phyloP scores from a whole-genome alignment of 164 flowering plant genomes.

The Pachysandra terminalis region DNA sequence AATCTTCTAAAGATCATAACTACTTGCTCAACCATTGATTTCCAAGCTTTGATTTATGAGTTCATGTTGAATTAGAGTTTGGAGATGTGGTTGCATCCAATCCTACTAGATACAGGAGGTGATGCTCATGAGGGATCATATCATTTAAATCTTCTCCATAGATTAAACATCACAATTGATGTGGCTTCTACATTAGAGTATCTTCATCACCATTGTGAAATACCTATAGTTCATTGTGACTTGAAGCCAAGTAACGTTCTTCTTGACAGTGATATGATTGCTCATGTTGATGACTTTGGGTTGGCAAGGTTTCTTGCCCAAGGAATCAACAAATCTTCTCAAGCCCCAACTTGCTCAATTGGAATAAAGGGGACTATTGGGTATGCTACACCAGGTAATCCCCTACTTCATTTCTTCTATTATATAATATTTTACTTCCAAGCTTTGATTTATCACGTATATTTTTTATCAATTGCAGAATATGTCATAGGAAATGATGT shows the following conservation, averaged over 20 bases:
- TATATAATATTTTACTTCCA: too few relatives aligned
- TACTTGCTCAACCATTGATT: slow-evolving; percentile 20
- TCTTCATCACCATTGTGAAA: slow-evolving; percentile 19
- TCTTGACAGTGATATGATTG: slow-evolving; percentile 24
- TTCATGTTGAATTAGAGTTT: slow-evolving; percentile 24
- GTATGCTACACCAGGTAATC: slow-evolving; percentile 25
- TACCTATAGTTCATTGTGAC: slow-evolving; percentile 23
- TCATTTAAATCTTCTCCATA: slow-evolving; percentile 9
- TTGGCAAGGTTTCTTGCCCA: slow-evolving; percentile 7
- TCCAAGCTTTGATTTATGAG: slow-evolving; percentile 21
- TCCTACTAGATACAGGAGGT: background rate
- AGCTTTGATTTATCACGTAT: too few relatives aligned
- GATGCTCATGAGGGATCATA: background rate
- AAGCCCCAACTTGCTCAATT: slow-evolving; percentile 2
- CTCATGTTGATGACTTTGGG: slow-evolving; percentile 27
- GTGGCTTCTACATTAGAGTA: slow-evolving; percentile 26
- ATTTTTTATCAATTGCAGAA: too few relatives aligned
- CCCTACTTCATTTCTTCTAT: background rate
- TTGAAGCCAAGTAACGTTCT: slow-evolving; percentile 24
- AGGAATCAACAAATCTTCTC: background rate
- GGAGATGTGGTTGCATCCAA: slow-evolving; percentile 20
- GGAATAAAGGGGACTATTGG: slow-evolving; percentile 16
- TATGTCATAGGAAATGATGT: too few relatives aligned
- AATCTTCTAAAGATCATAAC: slow-evolving; percentile 18
- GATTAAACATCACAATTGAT: slow-evolving; percentile 25